Evolutionary conservation across 1,284 basidiomycete genomes (phyloP).

Genomic region (Thelephora terrestris): DNA sequence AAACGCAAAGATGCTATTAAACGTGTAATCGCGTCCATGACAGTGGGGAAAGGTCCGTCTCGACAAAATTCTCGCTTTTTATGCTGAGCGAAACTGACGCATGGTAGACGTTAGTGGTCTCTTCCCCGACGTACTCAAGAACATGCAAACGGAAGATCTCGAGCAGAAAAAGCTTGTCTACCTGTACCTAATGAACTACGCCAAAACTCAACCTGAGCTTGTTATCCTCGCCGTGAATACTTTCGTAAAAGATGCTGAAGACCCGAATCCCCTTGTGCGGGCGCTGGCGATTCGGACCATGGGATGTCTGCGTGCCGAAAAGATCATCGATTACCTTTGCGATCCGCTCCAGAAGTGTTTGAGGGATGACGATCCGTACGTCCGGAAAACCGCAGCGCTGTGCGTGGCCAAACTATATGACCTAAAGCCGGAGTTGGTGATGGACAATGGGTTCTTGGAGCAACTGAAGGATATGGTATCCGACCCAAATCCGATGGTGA

Average conservation of each 20-base stretch:
- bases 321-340: slow-evolving; percentile 97
- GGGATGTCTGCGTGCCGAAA: slow-evolving; percentile 94
- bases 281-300: slow-evolving; percentile 97
- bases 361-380: slow-evolving; percentile 93
- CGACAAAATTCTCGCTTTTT: neutral
- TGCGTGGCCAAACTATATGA: slow-evolving; percentile 97
- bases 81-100: slow-evolving; percentile 9
- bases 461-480: slow-evolving; percentile 85
- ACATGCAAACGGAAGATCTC: slow-evolving; percentile 93
- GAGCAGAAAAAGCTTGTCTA: slow-evolving; percentile 98
- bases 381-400: slow-evolving; percentile 92
- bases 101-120: slow-evolving; percentile 81
- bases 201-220: slow-evolving; percentile 94
- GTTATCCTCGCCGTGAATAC: slow-evolving; percentile 99
- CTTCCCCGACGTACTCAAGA: slow-evolving; percentile 97
- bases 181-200: slow-evolving; percentile 97
- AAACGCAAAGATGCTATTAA: slow-evolving; percentile 98
- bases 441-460: slow-evolving; percentile 92
- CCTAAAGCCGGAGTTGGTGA: slow-evolving; percentile 88
- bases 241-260: slow-evolving; percentile 95
- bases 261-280: slow-evolving; percentile 92
- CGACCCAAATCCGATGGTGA: slow-evolving; percentile 95
- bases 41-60: slow-evolving; percentile 80
- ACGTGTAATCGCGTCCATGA: slow-evolving; percentile 92
- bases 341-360: slow-evolving; percentile 89